Evolutionary conservation across 495 filamentous ascomycete genomes (phyloP), one percentile per base, ranked within the genome.

Genomic region (Paragyromitra xinjiangensis): DNA sequence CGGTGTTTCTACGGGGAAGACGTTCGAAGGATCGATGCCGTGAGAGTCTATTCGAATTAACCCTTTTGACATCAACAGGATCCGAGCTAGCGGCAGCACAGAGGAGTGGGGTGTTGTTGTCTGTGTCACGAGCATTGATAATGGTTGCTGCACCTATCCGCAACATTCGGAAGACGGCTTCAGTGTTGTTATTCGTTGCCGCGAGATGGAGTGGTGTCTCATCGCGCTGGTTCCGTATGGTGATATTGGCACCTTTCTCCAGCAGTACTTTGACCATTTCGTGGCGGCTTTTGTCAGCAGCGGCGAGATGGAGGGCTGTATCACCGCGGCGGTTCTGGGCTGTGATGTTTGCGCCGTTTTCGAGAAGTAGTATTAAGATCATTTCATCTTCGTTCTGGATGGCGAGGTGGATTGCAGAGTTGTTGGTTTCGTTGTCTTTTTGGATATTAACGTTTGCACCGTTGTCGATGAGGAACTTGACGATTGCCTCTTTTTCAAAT

Each of bases 281-380:
- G 4, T 64, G 50, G 2, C 68, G 69, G 42, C 39, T 59, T 44
- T 37, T 73, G 29, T 77, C 74, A 7, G 61, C 62, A 8, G 29
- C 53, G 14, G 74, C 74, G 51, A 77, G 69, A 42, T 77, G 74
- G n/a, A 77, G 74, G 8, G 74, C 69, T 14, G 74, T 77, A 24
- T 77, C 61, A 6, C 74, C 69, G 19, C 26, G 39, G 11, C 42
- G 39, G 6, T 77, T 73, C 42, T 59, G 74, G n/a, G 50, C 34
- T 12, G 42, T 59, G 61, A 66, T 19, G 19, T 73, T 51, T 37
- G 69, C 68, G 16, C 74, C 69, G 29, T 16, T 56, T 3, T 77
- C 74, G 5, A 77, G 51, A 6, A 77, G 37, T 1, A 77, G 5
- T 7, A 59, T 7, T 14, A 77, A 34, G 29, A 77, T 77, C 1